These are phyloP conservation scores for Picea glauca DNA, from an alignment of 75 land plant genomes.

Conservation along the genomic window DNA sequence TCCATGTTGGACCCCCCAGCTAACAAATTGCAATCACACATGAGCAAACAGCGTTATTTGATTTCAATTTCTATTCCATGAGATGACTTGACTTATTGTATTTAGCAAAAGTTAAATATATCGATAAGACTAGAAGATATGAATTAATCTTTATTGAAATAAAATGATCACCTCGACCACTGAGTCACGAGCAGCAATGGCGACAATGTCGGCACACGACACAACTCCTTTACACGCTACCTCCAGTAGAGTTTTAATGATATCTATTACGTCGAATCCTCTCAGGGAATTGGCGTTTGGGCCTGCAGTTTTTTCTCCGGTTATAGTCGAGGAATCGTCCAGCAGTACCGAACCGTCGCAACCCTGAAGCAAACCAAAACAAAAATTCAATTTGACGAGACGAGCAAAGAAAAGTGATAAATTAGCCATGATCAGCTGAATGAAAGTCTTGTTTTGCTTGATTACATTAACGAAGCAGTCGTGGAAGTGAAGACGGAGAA, in stretches of 20 bases:
- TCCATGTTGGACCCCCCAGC: constrained; percentile 70
- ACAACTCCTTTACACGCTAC: constrained; percentile 21
- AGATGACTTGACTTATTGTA: too few relatives aligned
- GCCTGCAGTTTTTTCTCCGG: constrained; percentile 41
- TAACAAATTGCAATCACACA: background rate
- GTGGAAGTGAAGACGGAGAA: constrained; percentile 20
- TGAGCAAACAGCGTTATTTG: too few relatives aligned
- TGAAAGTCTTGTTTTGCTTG: background rate
- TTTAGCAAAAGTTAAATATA: too few relatives aligned
- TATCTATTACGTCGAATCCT: constrained; percentile 41
- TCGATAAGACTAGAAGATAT: too few relatives aligned
- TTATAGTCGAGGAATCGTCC: constrained; percentile 28
- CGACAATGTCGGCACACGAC: constrained; percentile 49
- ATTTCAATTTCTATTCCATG: too few relatives aligned
- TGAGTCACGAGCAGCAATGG: constrained; percentile 43
- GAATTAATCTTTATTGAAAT: too few relatives aligned
- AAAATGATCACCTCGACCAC: constrained; percentile 22
- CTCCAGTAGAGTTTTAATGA: constrained; percentile 31
- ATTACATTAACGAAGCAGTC: constrained; percentile 19
- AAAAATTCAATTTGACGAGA: too few relatives aligned
- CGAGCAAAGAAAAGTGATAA: too few relatives aligned
- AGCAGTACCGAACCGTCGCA: constrained; percentile 69
- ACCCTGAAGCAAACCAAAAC: constrained; percentile 25
- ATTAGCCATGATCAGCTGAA: too few relatives aligned
- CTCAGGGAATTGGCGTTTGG: constrained; percentile 43